These are phyloP conservation scores for Prunus fruticosa DNA, from an alignment of 306 rosid species.

Conservation along the genomic window DNA sequence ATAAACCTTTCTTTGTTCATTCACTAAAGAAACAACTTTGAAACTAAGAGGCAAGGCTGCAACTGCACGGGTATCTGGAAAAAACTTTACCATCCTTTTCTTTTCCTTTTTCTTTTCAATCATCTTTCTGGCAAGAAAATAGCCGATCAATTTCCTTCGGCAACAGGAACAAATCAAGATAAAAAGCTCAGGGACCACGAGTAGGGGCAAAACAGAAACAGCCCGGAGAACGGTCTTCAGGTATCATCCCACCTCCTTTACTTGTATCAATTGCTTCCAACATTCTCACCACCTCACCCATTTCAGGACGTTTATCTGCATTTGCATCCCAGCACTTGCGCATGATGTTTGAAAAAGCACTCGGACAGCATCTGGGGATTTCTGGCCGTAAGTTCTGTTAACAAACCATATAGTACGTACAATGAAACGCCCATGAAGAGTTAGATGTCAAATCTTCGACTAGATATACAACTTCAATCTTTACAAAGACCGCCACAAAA, in stretches of 20 bases:
- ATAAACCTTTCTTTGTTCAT: constrained; percentile 1
- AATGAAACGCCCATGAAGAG: not conserved
- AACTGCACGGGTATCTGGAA: not conserved
- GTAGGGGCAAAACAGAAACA: constrained; percentile 51
- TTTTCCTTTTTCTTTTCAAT: not conserved
- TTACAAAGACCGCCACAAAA: not conserved
- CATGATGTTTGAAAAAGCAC: constrained; percentile 52
- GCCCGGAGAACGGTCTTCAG: constrained; percentile 33
- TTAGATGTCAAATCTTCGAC: not conserved
- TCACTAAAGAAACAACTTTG: constrained; percentile 5
- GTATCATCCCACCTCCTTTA: constrained; percentile 76
- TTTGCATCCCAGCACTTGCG: constrained; percentile 63
- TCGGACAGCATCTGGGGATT: constrained; percentile 64
- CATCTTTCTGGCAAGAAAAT: constrained; percentile 3
- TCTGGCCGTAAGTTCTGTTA: constrained; percentile 64
- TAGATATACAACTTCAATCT: not conserved
- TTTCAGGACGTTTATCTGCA: constrained; percentile 56
- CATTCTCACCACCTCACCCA: constrained; percentile 67
- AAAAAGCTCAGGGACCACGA: constrained; percentile 53
- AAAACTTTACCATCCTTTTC: not conserved
- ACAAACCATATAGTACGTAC: not conserved
- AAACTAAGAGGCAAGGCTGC: not conserved
- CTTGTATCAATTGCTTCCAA: constrained; percentile 67
- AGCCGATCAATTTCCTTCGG: not conserved
- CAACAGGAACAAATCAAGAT: not conserved